Conservation (phyloP, 495 filamentous ascomycete species). For the Penicillium riverlandense region DNA sequence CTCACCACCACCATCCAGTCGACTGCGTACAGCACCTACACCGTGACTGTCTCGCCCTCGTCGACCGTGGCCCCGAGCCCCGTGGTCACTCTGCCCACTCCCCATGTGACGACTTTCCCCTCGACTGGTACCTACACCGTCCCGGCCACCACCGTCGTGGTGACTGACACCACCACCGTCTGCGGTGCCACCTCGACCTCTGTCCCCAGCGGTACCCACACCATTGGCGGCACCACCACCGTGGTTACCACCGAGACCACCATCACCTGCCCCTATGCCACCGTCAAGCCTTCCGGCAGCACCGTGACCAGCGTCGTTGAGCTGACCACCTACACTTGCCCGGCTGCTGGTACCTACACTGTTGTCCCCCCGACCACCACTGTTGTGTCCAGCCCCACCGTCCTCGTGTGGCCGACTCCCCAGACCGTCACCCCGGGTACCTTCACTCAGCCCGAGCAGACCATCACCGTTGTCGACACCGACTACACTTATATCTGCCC, state of each 20-base stretch:
- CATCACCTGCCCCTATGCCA: slow-evolving; percentile 67
- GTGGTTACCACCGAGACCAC: slow-evolving; percentile 63
- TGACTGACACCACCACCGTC: slow-evolving; percentile 65
- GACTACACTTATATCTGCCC: slow-evolving; percentile 68
- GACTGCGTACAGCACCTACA: slow-evolving; percentile 28
- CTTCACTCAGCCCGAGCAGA: slow-evolving; percentile 62
- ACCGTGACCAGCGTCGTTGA: slow-evolving; percentile 64
- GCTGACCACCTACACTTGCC: slow-evolving; percentile 72
- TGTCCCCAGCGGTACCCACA: slow-evolving; percentile 60
- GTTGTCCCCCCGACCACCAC: slow-evolving; percentile 62
- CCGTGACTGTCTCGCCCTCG: slow-evolving; percentile 25
- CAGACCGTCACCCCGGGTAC: slow-evolving; percentile 61
- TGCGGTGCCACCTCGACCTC: slow-evolving; percentile 56
- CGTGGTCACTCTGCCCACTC: slow-evolving; percentile 49
- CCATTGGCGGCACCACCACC: slow-evolving; percentile 71
- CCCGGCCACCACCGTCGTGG: slow-evolving; percentile 65
- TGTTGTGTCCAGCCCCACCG: slow-evolving; percentile 44
- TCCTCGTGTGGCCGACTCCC: slow-evolving; percentile 58
- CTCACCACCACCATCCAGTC: slow-evolving; percentile 29
- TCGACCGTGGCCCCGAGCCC: slow-evolving; percentile 27
- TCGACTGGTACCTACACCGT: slow-evolving; percentile 74
- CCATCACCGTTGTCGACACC: slow-evolving; percentile 63
- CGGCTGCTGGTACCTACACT: slow-evolving; percentile 72
- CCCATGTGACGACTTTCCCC: slow-evolving; percentile 57
- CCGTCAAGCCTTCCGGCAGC: slow-evolving; percentile 51